These are phyloP conservation scores for Termitomyces sp. DNA, from an alignment of 768 basidiomycete species.

Conservation along the genomic window DNA sequence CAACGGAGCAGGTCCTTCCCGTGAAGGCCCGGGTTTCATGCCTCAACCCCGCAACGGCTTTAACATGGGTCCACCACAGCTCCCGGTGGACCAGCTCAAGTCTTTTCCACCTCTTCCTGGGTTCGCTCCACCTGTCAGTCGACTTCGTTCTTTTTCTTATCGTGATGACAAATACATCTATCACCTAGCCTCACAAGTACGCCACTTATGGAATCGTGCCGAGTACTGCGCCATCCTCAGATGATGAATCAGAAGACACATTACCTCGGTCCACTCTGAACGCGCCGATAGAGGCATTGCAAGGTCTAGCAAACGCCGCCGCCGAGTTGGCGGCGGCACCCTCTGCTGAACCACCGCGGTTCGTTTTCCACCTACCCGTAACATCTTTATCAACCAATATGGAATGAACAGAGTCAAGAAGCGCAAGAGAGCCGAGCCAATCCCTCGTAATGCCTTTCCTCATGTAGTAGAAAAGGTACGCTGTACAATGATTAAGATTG, in stretches of 20 bases:
- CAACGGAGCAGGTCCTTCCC: slow-evolving; percentile 27
- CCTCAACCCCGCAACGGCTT: slow-evolving; percentile 39
- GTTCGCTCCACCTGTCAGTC: slow-evolving; percentile 82
- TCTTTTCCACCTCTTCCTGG: slow-evolving; percentile 86
- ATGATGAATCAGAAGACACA: slow-evolving; percentile 90
- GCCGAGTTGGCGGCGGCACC: slow-evolving; percentile 88
- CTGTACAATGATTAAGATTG: background rate
- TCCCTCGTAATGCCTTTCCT: slow-evolving; percentile 81
- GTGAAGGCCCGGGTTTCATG: slow-evolving; percentile 30
- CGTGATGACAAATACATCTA: slow-evolving; percentile 11
- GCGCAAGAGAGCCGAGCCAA: slow-evolving; percentile 80
- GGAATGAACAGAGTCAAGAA: slow-evolving; percentile 63
- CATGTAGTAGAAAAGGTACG: slow-evolving; percentile 84
- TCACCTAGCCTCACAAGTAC: slow-evolving; percentile 76
- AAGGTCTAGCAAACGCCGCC: slow-evolving; percentile 92
- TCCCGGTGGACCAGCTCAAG: slow-evolving; percentile 30
- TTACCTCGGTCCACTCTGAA: slow-evolving; percentile 80
- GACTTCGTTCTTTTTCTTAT: slow-evolving; percentile 1
- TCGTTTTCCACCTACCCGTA: slow-evolving; percentile 16
- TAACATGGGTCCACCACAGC: slow-evolving; percentile 31
- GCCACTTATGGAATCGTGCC: slow-evolving; percentile 89
- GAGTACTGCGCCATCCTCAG: slow-evolving; percentile 79
- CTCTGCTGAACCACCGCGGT: slow-evolving; percentile 64
- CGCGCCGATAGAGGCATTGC: slow-evolving; percentile 92
- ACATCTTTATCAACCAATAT: slow-evolving; percentile 4